Evolutionary conservation across 139 green algal species (phyloP), one percentile per base, ranked within the genome.

Genomic region (Picochlorum sp.): DNA sequence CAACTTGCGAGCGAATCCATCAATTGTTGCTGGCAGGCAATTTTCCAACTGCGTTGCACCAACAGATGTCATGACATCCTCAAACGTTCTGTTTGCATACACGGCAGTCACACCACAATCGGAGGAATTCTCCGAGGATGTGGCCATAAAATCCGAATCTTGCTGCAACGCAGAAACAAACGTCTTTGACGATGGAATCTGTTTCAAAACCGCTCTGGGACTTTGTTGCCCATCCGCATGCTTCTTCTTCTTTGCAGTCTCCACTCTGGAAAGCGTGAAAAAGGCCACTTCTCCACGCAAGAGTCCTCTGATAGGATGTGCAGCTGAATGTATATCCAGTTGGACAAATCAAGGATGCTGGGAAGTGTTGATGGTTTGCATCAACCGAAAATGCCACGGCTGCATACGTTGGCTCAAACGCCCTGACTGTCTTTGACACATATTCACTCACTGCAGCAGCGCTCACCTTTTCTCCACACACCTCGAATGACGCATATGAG

Each of bases 401-500:
- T 26, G 89, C 61, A 45, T 68, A 70, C 21, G 62, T 59, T 1
- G 86, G 83, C 34, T 66, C 62, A 71, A 93, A 92, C 6, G 82
- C 67, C 9, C 60, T 64, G 2, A 67, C 62, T 14, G 80, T 59
- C 38, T 65, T 58, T 3, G 63, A 34, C 10, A 88, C 68, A 24
- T 85, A 64, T 3, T 71, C 63, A 23, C 56, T 49, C 37, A 47
- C 41, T 49, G 20, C 45, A 41, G 30, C 37, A 18, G 82, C 60
- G 6, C 67, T 37, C 23, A 71, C 57, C n/a, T 68, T 58, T 54
- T 84, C 83, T 32, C 89, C 85, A 30, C 76, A 85, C 4, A 96
- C 64, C 79, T 99, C 94, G 20, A 96, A 78, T 37, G 79, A 92
- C 4, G 92, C 90, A 61, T 98, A 99, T 51, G 67, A 87, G 73